Evolutionary conservation across 2,329 filamentous ascomycete genomes (phyloP).

Genomic region (Aureobasidium uvarum): DNA sequence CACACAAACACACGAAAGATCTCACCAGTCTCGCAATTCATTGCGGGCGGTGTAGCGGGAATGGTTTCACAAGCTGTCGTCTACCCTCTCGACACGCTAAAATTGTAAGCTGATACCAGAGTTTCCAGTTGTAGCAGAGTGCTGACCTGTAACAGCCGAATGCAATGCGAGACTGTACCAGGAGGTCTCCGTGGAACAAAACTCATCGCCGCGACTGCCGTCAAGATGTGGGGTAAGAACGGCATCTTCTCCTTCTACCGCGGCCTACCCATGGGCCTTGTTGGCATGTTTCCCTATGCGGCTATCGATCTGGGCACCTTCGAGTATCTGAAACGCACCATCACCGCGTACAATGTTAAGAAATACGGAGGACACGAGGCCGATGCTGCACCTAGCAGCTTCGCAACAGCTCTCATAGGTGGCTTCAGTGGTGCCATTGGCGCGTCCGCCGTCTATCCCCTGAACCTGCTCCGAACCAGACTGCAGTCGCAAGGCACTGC

Average conservation of each 20-base stretch:
- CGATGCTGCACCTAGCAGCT: constrained; percentile 70
- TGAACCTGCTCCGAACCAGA: constrained; percentile 89
- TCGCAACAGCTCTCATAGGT: constrained; percentile 83
- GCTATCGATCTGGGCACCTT: constrained; percentile 96
- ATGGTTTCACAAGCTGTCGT: constrained; percentile 94
- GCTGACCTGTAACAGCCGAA: constrained; percentile 54
- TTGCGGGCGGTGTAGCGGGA: constrained; percentile 85
- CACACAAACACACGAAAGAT: constrained; percentile 78
- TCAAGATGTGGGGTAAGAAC: constrained; percentile 79
- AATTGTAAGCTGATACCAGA: constrained; percentile 54
- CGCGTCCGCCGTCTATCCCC: constrained; percentile 88
- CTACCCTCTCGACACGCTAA: constrained; percentile 87
- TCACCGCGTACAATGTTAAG: constrained; percentile 69
- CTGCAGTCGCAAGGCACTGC: constrained; percentile 91
- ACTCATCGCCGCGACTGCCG: constrained; percentile 76
- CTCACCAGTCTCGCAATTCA: constrained; percentile 80
- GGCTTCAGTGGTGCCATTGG: constrained; percentile 89
- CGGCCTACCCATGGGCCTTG: constrained; percentile 85
- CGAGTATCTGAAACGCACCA: constrained; percentile 78
- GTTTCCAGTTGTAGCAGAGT: constrained; percentile 27
- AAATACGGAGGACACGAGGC: constrained; percentile 74
- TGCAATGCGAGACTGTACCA: constrained; percentile 91
- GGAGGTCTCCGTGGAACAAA: constrained; percentile 80
- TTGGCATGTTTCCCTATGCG: constrained; percentile 97
- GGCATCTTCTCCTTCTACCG: constrained; percentile 79